These are phyloP conservation scores for Pleurotus giganteus DNA, from an alignment of 768 basidiomycete genomes.

Conservation along the genomic window DNA sequence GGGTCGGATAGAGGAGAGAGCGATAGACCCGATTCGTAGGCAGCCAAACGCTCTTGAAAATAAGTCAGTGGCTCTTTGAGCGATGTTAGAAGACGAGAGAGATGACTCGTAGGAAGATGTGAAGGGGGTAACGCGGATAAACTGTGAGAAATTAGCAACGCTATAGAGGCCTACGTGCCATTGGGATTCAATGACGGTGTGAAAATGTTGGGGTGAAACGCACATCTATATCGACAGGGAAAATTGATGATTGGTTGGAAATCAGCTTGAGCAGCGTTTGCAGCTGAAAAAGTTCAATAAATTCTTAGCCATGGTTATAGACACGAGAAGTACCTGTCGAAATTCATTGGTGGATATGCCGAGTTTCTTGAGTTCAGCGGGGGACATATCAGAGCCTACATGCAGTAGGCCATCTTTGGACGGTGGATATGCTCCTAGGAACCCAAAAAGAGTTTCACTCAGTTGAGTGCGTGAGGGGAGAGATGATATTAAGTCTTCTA, in stretches of 20 bases:
- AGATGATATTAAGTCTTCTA: slow-evolving; percentile 46
- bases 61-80: slow-evolving; percentile 5
- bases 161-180: slow-evolving; percentile 43
- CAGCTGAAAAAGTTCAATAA: slow-evolving; percentile 25
- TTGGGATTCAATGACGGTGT: neutral
- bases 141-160: slow-evolving; percentile 50
- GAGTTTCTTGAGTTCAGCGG: slow-evolving; percentile 44
- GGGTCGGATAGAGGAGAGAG: slow-evolving; percentile 26
- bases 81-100: slow-evolving; percentile 30
- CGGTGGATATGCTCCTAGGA: slow-evolving; percentile 31
- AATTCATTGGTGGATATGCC: slow-evolving; percentile 62
- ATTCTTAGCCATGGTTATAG: neutral
- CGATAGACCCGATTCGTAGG: slow-evolving; percentile 30
- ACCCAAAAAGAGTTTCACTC: slow-evolving; percentile 39
- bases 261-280: slow-evolving; percentile 23
- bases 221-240: slow-evolving; percentile 11
- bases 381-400: slow-evolving; percentile 24
- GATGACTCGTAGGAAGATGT: slow-evolving; percentile 31
- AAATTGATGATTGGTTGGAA: slow-evolving; percentile 29
- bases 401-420: slow-evolving; percentile 51
- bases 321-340: slow-evolving; percentile 39
- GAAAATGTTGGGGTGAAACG: neutral
- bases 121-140: slow-evolving; percentile 49
- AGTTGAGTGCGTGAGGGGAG: slow-evolving; percentile 22
- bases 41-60: slow-evolving; percentile 1